Percentiles rank a stretch among this genome's conserved stretches.
Evolutionary conservation across 2,329 filamentous ascomycete species (phyloP).

Genomic region (Aspergillus novoparasiticus): DNA sequence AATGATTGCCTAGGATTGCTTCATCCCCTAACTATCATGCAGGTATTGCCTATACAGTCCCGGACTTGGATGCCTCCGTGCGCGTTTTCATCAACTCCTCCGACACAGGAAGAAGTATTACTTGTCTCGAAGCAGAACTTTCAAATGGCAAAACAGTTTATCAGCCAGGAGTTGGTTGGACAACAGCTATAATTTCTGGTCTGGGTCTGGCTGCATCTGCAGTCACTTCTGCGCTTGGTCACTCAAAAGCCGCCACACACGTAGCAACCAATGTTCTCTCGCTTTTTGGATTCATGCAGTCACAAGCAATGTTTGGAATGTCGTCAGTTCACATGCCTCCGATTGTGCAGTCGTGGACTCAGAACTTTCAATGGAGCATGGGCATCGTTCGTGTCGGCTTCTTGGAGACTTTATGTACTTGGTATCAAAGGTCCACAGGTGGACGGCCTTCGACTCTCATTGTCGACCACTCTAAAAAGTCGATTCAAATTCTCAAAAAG

Average conservation of each 20-base stretch:
- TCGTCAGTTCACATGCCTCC: conserved; percentile 81
- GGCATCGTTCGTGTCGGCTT: conserved; percentile 86
- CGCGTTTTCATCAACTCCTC: conserved; percentile 77
- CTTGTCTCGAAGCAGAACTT: conserved; percentile 83
- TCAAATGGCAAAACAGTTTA: conserved; percentile 93
- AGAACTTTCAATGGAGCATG: conserved; percentile 98
- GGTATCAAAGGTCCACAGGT: conserved; percentile 92
- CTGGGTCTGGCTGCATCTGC: conserved; percentile 81
- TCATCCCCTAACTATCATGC: background rate
- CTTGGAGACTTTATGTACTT: conserved; percentile 83
- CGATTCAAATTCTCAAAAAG: conserved; percentile 75
- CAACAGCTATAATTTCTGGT: conserved; percentile 82
- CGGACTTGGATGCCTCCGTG: conserved; percentile 85
- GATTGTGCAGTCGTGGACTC: conserved; percentile 87
- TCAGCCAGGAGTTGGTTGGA: conserved; percentile 83
- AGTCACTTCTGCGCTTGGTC: conserved; percentile 82
- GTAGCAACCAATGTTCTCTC: conserved; percentile 89
- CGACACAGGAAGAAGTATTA: conserved; percentile 64
- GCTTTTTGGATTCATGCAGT: conserved; percentile 90
- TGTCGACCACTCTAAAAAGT: conserved; percentile 70
- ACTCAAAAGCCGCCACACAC: conserved; percentile 91
- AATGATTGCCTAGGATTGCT: background rate
- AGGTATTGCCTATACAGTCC: conserved; percentile 82
- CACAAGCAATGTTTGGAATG: conserved; percentile 87
- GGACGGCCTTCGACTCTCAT: conserved; percentile 79